phyloP scores from a whole-genome alignment of 1,284 basidiomycete species.

The Exobasidium cylindrosporum region DNA sequence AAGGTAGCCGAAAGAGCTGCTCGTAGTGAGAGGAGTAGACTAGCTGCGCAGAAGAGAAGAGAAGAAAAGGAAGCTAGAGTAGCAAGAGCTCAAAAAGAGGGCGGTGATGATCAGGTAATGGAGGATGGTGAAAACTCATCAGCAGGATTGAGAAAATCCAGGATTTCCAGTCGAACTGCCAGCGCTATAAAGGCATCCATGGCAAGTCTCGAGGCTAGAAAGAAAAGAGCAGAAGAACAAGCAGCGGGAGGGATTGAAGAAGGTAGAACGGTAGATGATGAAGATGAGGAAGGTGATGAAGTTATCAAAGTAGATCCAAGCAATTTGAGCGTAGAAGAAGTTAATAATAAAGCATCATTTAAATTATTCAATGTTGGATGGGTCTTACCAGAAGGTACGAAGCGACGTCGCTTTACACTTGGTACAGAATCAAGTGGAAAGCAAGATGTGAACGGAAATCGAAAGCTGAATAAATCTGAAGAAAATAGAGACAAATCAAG shows the following conservation, averaged over 20 bases:
- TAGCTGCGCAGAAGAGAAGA: not conserved
- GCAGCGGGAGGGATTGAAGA: not conserved
- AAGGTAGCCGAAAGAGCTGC: not conserved
- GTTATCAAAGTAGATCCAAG: slow-evolving; percentile 1
- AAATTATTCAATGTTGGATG: slow-evolving; percentile 80
- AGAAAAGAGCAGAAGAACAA: not conserved
- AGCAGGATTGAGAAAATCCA: not conserved
- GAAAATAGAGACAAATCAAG: not conserved
- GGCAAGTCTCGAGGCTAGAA: not conserved
- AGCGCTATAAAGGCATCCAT: not conserved
- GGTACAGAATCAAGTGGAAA: slow-evolving; percentile 1
- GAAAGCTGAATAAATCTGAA: not conserved
- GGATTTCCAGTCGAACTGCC: not conserved
- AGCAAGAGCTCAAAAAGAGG: not conserved
- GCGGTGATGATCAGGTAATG: not conserved
- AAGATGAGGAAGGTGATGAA: not conserved
- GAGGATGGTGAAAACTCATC: not conserved
- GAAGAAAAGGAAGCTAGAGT: not conserved
- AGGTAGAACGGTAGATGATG: not conserved
- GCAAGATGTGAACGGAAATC: not conserved
- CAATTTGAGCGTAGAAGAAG: slow-evolving; percentile 63
- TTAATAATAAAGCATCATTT: slow-evolving; percentile 74
- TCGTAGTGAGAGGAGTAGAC: not conserved
- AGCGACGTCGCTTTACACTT: slow-evolving; percentile 10
- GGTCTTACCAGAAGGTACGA: slow-evolving; percentile 71